A percentile compares a stretch with the other conserved stretches of the same genome.
Evolutionary conservation across 306 rosid species (phyloP).

Genomic region (Vigna unguiculata): DNA sequence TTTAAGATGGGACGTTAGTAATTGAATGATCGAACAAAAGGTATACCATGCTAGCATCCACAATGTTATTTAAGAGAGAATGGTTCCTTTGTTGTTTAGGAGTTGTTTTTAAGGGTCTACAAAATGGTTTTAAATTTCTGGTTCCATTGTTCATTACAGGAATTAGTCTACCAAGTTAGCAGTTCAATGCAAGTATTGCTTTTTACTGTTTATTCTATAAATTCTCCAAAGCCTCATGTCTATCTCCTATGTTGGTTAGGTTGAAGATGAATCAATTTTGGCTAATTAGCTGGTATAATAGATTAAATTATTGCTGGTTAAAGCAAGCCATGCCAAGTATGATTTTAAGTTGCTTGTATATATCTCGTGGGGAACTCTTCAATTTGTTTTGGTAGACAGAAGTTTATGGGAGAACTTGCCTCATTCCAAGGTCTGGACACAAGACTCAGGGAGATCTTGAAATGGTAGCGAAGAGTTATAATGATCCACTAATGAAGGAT

Average conservation of each 20-base stretch:
- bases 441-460: not conserved
- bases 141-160: no score
- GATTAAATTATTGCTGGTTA: not conserved
- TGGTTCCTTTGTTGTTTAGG: not conserved
- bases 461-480: conserved; percentile 8
- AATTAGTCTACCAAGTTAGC: no score
- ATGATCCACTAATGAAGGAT: not conserved
- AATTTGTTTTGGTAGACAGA: not conserved
- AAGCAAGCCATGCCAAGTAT: conserved; percentile 8
- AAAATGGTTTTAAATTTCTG: not conserved
- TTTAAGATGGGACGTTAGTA: not conserved
- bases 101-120: not conserved
- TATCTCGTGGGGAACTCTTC: not conserved
- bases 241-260: no score
- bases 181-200: no score
- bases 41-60: no score
- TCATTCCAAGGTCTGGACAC: not conserved
- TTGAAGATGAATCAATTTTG: not conserved
- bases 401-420: not conserved
- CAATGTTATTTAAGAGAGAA: conserved; percentile 1
- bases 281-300: not conserved
- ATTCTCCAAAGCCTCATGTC: no score
- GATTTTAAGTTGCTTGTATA: not conserved
- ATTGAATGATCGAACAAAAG: not conserved
- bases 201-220: no score